These are phyloP conservation scores for Globisporangium ultimum DNA, from an alignment of 352 stramenopile species.

Conservation along the genomic window DNA sequence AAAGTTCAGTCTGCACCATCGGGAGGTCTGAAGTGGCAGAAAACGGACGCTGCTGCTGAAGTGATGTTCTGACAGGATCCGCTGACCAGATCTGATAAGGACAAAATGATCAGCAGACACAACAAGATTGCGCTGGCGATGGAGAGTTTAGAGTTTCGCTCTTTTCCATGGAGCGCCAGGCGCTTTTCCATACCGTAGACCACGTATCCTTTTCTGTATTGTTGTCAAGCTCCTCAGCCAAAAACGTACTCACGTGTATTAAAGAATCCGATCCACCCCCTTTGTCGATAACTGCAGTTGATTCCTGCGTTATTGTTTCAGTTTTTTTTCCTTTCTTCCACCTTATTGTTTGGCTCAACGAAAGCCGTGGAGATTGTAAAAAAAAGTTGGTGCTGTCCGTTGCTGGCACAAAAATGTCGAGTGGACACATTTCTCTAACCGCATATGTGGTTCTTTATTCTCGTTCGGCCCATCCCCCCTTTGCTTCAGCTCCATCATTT, in stretches of 20 bases:
- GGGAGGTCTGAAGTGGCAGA: neutral
- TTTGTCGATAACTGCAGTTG: too few species aligned
- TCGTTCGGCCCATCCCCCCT: neutral
- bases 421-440: neutral
- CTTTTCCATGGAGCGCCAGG: too few species aligned
- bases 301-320: too few species aligned
- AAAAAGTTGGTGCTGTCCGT: too few species aligned
- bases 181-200: too few species aligned
- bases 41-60: neutral
- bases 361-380: too few species aligned
- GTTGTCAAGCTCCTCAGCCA: too few species aligned
- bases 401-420: neutral
- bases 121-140: neutral
- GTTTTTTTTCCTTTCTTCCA: too few species aligned
- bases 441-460: constrained; percentile 6
- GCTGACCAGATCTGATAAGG: neutral
- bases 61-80: neutral
- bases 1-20: neutral
- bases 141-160: neutral
- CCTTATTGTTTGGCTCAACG: too few species aligned
- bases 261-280: too few species aligned
- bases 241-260: too few species aligned
- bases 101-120: neutral
- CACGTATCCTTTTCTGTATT: too few species aligned
- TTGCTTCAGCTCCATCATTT: constrained; percentile 3